Percentiles rank a stretch among this genome's conserved stretches.
phyloP scores from a whole-genome alignment of 108 stramenopile genomes.

The Cylindrotheca closterium region DNA sequence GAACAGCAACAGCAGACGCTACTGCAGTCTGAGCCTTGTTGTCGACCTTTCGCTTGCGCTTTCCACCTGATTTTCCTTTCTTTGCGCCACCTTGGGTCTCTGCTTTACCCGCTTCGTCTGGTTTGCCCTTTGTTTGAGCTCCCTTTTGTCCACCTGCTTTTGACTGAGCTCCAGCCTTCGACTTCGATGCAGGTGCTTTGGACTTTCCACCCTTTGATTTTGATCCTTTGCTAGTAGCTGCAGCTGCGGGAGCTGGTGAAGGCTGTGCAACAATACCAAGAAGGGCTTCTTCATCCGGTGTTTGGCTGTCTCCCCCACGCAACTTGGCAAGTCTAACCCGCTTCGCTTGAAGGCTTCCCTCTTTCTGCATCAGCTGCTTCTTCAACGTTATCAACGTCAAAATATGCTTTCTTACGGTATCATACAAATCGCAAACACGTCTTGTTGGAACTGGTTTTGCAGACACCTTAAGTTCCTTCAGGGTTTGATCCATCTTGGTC shows the following conservation, averaged over 20 bases:
- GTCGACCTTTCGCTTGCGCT: slow-evolving; percentile 50
- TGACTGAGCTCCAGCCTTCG: neutral
- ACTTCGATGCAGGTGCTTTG: slow-evolving; percentile 6
- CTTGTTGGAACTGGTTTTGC: slow-evolving; percentile 73
- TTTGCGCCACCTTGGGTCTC: slow-evolving; percentile 1
- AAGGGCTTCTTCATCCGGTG: slow-evolving; percentile 46
- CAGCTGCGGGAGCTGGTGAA: slow-evolving; percentile 20
- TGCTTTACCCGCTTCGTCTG: neutral
- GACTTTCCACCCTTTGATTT: slow-evolving; percentile 2
- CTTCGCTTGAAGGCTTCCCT: slow-evolving; percentile 62
- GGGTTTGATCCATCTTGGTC: slow-evolving; percentile 72
- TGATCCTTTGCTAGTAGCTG: slow-evolving; percentile 1
- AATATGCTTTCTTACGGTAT: slow-evolving; percentile 77
- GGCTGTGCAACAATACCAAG: slow-evolving; percentile 50
- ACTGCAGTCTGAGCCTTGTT: slow-evolving; percentile 15
- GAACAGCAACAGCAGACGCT: slow-evolving; percentile 12
- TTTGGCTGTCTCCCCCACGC: slow-evolving; percentile 26
- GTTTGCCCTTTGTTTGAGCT: slow-evolving; percentile 5
- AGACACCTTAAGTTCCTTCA: slow-evolving; percentile 69
- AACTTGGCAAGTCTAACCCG: slow-evolving; percentile 46
- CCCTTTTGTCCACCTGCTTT: slow-evolving; percentile 19
- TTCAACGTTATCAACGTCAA: slow-evolving; percentile 73
- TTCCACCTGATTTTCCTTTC: slow-evolving; percentile 21
- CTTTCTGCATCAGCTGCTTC: slow-evolving; percentile 76
- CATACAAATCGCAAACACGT: slow-evolving; percentile 85